Evolutionary conservation across 805 yeast genomes (phyloP).

Genomic region (Lipomyces orientalis): DNA sequence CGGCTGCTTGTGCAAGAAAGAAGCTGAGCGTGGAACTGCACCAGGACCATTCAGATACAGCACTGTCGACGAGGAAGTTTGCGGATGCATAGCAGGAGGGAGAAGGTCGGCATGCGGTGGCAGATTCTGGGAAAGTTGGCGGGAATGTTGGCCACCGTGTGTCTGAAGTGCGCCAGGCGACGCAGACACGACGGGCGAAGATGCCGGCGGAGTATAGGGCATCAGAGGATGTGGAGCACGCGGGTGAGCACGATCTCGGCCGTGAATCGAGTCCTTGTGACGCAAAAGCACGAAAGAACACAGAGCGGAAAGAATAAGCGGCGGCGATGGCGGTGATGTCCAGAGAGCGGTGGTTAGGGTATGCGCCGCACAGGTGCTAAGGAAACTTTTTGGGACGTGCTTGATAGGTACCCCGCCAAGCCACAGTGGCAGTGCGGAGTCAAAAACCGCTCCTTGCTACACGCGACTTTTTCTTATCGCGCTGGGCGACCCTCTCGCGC

Average conservation of each 20-base stretch:
- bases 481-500: not conserved
- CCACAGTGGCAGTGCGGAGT: constrained; percentile 5
- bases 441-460: not conserved
- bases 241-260: constrained; percentile 13
- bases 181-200: constrained; percentile 25
- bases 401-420: not conserved
- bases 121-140: not conserved
- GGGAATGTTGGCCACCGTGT: constrained; percentile 5
- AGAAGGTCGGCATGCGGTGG: constrained; percentile 18
- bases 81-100: constrained; percentile 29
- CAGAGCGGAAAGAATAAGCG: not conserved
- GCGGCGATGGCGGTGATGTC: constrained; percentile 6
- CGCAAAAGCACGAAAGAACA: constrained; percentile 1
- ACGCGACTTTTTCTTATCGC: not conserved
- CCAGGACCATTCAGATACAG: constrained; percentile 27
- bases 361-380: not conserved
- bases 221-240: constrained; percentile 11
- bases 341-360: not conserved
- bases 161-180: constrained; percentile 13
- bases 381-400: not conserved
- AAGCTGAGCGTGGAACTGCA: constrained; percentile 25
- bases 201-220: constrained; percentile 38
- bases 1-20: constrained; percentile 24
- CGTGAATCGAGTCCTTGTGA: not conserved
- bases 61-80: constrained; percentile 25